Percentiles rank a stretch among this genome's conserved stretches.
Evolutionary conservation across 1,284 basidiomycete genomes (phyloP).

Genomic region (Sporisorium sorghi): DNA sequence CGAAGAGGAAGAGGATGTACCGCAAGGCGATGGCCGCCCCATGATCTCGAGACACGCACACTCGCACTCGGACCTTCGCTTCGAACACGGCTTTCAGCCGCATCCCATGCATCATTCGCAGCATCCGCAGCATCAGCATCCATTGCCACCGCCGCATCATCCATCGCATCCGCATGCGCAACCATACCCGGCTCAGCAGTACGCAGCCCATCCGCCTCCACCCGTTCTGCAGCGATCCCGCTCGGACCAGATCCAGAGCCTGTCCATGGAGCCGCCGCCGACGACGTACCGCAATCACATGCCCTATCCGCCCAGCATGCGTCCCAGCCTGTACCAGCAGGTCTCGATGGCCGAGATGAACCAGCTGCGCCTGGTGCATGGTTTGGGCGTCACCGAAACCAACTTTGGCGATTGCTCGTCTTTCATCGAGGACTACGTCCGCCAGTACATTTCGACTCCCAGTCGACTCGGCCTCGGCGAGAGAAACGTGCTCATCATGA

Average conservation of each 20-base stretch:
- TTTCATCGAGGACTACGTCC: slow-evolving; percentile 58
- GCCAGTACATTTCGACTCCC: slow-evolving; percentile 79
- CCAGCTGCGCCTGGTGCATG: slow-evolving; percentile 37
- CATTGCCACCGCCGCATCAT: slow-evolving; percentile 13
- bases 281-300: slow-evolving; percentile 34
- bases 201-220: slow-evolving; percentile 16
- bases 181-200: slow-evolving; percentile 14
- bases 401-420: slow-evolving; percentile 54
- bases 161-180: slow-evolving; percentile 12
- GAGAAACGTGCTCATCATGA: slow-evolving; percentile 93
- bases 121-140: slow-evolving; percentile 14
- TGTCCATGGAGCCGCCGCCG: slow-evolving; percentile 28
- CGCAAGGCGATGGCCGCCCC: slow-evolving; percentile 11
- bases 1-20: slow-evolving; percentile 58
- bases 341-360: slow-evolving; percentile 53
- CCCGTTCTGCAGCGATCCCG: slow-evolving; percentile 31
- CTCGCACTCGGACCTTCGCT: slow-evolving; percentile 10
- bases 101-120: slow-evolving; percentile 24
- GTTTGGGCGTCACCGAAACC: slow-evolving; percentile 32
- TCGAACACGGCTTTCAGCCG: slow-evolving; percentile 27
- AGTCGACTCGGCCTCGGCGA: slow-evolving; percentile 92
- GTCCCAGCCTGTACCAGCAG: slow-evolving; percentile 56
- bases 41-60: slow-evolving; percentile 19
- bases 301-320: slow-evolving; percentile 46
- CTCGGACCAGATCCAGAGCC: slow-evolving; percentile 27